phyloP scores from a whole-genome alignment of 2,329 filamentous ascomycete genomes.

The Trichoderma atroviride region DNA sequence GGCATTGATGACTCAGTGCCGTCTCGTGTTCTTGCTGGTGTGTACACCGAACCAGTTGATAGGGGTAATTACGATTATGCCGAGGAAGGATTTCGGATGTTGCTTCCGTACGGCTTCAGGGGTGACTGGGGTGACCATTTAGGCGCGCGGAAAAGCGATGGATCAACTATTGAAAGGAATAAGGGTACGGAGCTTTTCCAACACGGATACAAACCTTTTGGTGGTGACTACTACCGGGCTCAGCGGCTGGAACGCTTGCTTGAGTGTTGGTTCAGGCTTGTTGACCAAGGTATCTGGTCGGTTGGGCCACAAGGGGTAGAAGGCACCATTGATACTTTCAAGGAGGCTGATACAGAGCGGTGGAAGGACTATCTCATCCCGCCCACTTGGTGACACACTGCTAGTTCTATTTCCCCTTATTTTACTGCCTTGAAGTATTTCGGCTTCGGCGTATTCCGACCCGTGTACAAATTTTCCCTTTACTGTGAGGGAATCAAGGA shows the following conservation, averaged over 20 bases:
- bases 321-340: constrained; percentile 23
- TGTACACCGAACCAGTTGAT: constrained; percentile 4
- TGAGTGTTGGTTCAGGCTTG: constrained; percentile 22
- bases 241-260: constrained; percentile 27
- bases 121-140: not conserved
- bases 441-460: not conserved
- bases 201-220: constrained; percentile 40
- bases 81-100: constrained; percentile 7
- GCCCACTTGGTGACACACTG: constrained; percentile 25
- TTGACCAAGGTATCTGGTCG: constrained; percentile 25
- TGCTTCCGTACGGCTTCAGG: not conserved
- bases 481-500: not conserved
- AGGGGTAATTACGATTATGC: constrained; percentile 2
- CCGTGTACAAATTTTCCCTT: not conserved
- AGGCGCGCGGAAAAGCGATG: constrained; percentile 14
- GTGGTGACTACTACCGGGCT: constrained; percentile 35
- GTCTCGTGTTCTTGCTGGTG: not conserved
- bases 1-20: not conserved
- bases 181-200: constrained; percentile 37
- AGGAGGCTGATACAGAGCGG: constrained; percentile 19
- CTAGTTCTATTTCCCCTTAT: not conserved
- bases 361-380: constrained; percentile 26
- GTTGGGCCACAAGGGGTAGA: constrained; percentile 27
- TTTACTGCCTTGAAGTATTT: not conserved
- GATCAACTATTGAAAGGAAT: constrained; percentile 4